phyloP scores from a whole-genome alignment of 345 rosid species.

The Citrus mangshanensis region DNA sequence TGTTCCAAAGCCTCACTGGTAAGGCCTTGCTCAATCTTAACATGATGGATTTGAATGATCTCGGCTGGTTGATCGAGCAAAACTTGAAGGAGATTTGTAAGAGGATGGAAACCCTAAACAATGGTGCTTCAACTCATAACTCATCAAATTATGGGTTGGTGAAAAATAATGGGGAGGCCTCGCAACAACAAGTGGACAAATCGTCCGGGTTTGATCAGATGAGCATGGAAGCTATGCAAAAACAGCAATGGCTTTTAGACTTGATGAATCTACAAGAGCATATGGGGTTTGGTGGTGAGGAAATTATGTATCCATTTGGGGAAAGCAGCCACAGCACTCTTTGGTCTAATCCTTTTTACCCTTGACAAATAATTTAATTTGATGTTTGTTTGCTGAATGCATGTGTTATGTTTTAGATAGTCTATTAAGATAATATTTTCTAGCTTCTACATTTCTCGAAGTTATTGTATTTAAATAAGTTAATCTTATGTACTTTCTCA shows the following conservation, averaged over 20 bases:
- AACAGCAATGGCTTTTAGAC: conserved; percentile 29
- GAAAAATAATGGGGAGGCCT: background rate
- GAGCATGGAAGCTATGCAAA: conserved; percentile 13
- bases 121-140: background rate
- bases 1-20: conserved; percentile 29
- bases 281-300: conserved; percentile 26
- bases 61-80: conserved; percentile 33
- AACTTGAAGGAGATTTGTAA: conserved; percentile 19
- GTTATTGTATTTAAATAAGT: background rate
- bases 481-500: background rate
- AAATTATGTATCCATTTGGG: conserved; percentile 24
- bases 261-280: conserved; percentile 26
- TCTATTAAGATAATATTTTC: background rate
- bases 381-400: background rate
- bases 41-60: conserved; percentile 41
- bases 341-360: conserved; percentile 19
- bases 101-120: background rate
- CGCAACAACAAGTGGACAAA: background rate
- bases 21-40: conserved; percentile 3
- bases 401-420: too few species aligned
- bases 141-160: background rate
- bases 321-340: conserved; percentile 3
- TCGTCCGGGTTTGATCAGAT: background rate
- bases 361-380: background rate
- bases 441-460: background rate